A percentile compares a stretch with the other conserved stretches of the same genome.
Evolutionary conservation across 441 rosid genomes (phyloP).

Genomic region (Geranium incanum): DNA sequence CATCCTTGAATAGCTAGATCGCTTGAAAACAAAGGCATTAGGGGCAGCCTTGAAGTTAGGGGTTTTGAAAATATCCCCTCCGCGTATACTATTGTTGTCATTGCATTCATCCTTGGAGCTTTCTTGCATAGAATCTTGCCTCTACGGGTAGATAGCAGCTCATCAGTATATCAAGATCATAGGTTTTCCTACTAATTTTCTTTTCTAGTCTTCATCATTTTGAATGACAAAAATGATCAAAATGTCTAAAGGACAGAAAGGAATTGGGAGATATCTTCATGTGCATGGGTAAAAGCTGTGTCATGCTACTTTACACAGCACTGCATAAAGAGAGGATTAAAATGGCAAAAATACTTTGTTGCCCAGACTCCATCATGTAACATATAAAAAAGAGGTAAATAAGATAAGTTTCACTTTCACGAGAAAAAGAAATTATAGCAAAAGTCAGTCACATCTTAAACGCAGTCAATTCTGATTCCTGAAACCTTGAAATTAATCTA

Average conservation of each 20-base stretch:
- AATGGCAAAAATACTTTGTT: neutral
- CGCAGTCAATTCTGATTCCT: neutral
- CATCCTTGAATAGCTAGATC: constrained; percentile 55
- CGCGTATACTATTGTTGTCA: constrained; percentile 31
- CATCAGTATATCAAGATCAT: neutral
- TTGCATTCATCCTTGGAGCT: constrained; percentile 35
- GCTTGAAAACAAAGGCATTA: constrained; percentile 55
- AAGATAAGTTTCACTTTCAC: neutral
- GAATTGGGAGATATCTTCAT: neutral
- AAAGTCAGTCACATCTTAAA: neutral
- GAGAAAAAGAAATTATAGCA: neutral
- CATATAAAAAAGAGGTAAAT: neutral
- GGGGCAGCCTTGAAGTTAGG: constrained; percentile 57
- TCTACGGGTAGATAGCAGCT: neutral
- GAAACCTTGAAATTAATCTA: neutral
- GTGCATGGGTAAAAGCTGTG: neutral
- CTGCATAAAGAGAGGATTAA: neutral
- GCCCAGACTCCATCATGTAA: neutral
- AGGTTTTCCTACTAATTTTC: neutral
- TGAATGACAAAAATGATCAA: neutral
- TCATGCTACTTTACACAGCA: neutral
- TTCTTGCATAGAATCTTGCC: constrained; percentile 29
- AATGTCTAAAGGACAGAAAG: neutral
- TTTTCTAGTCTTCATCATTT: neutral
- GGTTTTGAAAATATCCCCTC: constrained; percentile 41